Percentiles rank a stretch among this genome's conserved stretches.
Evolutionary conservation across 139 green algal genomes (phyloP).

Genomic region (Coccomyxa sp.): DNA sequence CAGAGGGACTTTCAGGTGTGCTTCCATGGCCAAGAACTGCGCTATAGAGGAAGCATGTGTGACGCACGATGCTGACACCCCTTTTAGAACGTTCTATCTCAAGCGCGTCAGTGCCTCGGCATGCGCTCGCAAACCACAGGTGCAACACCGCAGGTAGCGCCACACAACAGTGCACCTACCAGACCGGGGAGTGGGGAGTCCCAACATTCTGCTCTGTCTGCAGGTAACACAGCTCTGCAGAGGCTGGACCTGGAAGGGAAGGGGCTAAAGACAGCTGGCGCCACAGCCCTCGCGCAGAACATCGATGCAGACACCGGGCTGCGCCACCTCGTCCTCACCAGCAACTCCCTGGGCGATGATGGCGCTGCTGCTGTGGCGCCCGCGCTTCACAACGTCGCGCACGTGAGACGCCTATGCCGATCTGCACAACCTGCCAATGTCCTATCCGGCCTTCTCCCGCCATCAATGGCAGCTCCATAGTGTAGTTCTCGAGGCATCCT

Average conservation of each 20-base stretch:
- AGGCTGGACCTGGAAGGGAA: not conserved
- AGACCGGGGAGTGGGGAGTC: no score
- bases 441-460: no score
- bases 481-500: no score
- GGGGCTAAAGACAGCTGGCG: not conserved
- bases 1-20: conserved; percentile 2
- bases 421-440: no score
- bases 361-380: not conserved
- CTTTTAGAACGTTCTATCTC: no score
- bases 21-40: not conserved
- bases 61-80: no score
- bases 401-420: not conserved
- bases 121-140: no score
- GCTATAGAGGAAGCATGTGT: not conserved
- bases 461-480: no score
- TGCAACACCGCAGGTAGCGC: no score
- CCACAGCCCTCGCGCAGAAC: not conserved
- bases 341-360: not conserved
- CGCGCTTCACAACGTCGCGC: not conserved
- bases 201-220: no score
- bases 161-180: no score
- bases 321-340: not conserved
- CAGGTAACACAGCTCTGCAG: not conserved
- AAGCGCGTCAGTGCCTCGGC: no score
- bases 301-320: not conserved